Conservation (phyloP, 345 rosid species). For the Camelina neglecta region DNA sequence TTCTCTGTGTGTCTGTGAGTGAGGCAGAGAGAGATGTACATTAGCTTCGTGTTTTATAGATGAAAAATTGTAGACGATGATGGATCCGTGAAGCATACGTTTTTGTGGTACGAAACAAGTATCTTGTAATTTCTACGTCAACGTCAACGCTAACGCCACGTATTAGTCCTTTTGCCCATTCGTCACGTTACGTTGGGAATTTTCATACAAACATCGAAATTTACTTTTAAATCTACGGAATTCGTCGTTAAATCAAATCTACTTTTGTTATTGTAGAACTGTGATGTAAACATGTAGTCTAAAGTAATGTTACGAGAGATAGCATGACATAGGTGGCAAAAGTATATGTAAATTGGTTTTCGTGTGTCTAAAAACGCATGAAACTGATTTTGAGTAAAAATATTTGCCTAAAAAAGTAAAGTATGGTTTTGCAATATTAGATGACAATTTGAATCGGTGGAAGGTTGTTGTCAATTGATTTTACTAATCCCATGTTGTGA, state of each 20-base stretch:
- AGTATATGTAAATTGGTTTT: background rate
- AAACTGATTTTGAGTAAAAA: background rate
- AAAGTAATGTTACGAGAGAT: background rate
- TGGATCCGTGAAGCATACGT: conserved; percentile 23
- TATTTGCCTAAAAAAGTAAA: background rate
- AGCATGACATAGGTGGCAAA: background rate
- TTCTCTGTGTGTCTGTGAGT: background rate
- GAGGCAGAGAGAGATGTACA: conserved; percentile 1
- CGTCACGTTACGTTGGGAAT: background rate
- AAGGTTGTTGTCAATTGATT: background rate
- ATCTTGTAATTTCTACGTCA: conserved; percentile 19
- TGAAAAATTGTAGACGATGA: background rate
- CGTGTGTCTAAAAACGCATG: background rate
- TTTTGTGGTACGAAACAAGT: conserved; percentile 15
- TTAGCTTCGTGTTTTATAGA: conserved; percentile 25
- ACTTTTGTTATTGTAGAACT: background rate
- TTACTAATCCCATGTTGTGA: background rate
- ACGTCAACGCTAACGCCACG: conserved; percentile 28
- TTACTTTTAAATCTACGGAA: background rate
- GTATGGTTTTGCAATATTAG: background rate
- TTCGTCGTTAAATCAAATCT: background rate
- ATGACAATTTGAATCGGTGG: background rate
- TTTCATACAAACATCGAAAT: conserved; percentile 8
- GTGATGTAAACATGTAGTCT: background rate
- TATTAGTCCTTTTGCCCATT: background rate